phyloP scores from a whole-genome alignment of 2,329 filamentous ascomycete genomes.

The Pezicula rhizophila region DNA sequence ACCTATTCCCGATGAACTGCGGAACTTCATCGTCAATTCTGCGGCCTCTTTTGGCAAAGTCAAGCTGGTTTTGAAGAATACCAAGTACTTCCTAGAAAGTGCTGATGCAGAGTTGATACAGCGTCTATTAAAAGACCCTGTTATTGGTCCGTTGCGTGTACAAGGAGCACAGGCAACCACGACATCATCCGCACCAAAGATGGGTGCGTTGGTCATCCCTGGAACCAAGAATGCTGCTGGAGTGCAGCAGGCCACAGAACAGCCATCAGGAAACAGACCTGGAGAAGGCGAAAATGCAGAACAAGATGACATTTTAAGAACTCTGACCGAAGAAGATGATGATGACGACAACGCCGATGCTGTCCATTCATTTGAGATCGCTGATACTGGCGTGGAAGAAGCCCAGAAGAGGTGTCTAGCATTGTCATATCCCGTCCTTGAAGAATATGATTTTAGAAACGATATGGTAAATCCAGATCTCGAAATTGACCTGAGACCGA shows the following conservation, averaged over 20 bases:
- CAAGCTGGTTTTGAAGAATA: slow-evolving; percentile 90
- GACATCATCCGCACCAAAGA: slow-evolving; percentile 76
- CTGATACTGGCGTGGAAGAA: slow-evolving; percentile 71
- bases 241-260: slow-evolving; percentile 63
- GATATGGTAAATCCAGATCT: slow-evolving; percentile 84
- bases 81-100: slow-evolving; percentile 90
- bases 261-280: slow-evolving; percentile 33
- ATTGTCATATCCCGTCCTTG: slow-evolving; percentile 79
- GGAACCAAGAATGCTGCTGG: slow-evolving; percentile 91
- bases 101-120: slow-evolving; percentile 82
- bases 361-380: slow-evolving; percentile 90
- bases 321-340: slow-evolving; percentile 73
- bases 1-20: slow-evolving; percentile 73
- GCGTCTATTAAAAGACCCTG: slow-evolving; percentile 74
- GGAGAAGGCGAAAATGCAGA: slow-evolving; percentile 46
- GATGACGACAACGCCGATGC: slow-evolving; percentile 78
- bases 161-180: slow-evolving; percentile 66
- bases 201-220: slow-evolving; percentile 83
- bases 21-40: slow-evolving; percentile 67
- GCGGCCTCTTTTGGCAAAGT: slow-evolving; percentile 93
- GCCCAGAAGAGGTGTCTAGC: slow-evolving; percentile 87
- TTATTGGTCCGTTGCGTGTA: slow-evolving; percentile 74
- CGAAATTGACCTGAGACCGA: slow-evolving; percentile 87
- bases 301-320: slow-evolving; percentile 64
- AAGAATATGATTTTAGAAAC: slow-evolving; percentile 96